Conservation (phyloP, 805 yeast species). For the Groenewaldozyma salmanticensis region DNA sequence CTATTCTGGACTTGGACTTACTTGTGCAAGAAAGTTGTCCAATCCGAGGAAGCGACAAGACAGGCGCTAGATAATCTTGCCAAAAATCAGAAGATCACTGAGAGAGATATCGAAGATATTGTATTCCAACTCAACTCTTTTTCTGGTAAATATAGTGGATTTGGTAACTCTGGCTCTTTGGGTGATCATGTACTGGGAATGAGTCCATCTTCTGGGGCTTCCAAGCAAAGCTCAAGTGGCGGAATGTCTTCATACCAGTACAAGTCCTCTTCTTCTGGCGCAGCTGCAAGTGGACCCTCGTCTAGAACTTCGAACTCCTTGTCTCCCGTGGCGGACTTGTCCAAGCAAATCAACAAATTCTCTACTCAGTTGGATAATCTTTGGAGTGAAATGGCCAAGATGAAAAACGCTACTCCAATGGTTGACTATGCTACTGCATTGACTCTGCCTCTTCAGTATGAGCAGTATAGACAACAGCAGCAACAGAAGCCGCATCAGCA, state of each 20-base stretch:
- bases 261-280: not conserved
- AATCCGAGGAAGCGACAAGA: not conserved
- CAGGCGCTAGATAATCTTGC: not conserved
- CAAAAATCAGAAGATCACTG: not conserved
- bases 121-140: not conserved
- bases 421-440: slow-evolving; percentile 3
- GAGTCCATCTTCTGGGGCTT: too few relatives aligned
- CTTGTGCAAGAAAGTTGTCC: not conserved
- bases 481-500: not conserved
- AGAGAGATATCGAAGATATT: not conserved
- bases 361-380: not conserved
- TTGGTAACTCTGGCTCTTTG: not conserved
- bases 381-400: not conserved
- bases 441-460: not conserved
- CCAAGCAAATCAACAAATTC: not conserved
- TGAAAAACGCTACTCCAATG: slow-evolving; percentile 6
- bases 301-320: not conserved
- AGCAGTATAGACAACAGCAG: not conserved
- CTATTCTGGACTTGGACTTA: not conserved
- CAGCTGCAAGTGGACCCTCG: not conserved
- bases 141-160: not conserved
- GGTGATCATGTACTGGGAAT: too few relatives aligned
- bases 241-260: not conserved
- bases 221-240: not conserved
- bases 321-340: not conserved